Percentiles rank a stretch among this genome's conserved stretches.
Evolutionary conservation across 2,329 filamentous ascomycete species (phyloP).

Genomic region (Rhynchosporium agropyri): DNA sequence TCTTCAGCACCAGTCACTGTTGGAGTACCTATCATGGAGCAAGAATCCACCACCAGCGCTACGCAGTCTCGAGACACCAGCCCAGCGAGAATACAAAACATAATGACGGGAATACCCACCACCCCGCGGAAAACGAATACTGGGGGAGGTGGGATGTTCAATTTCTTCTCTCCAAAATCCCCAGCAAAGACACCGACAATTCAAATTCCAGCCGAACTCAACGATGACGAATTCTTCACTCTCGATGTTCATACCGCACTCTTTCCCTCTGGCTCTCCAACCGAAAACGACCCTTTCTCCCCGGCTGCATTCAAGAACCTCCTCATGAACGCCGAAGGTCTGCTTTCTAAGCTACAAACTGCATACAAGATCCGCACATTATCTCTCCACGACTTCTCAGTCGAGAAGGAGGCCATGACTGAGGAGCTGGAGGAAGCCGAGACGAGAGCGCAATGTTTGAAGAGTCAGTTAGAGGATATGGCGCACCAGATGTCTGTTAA

Average conservation of each 20-base stretch:
- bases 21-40: slow-evolving; percentile 31
- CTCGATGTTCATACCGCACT: slow-evolving; percentile 59
- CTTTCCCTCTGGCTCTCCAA: slow-evolving; percentile 50
- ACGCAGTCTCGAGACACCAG: slow-evolving; percentile 21
- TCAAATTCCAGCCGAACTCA: slow-evolving; percentile 33
- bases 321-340: slow-evolving; percentile 57
- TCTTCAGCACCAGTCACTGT: slow-evolving; percentile 34
- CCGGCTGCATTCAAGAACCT: slow-evolving; percentile 63
- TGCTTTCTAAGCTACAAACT: slow-evolving; percentile 58
- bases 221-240: slow-evolving; percentile 56
- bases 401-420: slow-evolving; percentile 55
- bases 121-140: slow-evolving; percentile 24
- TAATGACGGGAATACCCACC: slow-evolving; percentile 26
- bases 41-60: slow-evolving; percentile 20
- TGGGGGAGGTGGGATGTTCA: slow-evolving; percentile 15
- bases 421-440: slow-evolving; percentile 61
- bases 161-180: slow-evolving; percentile 37
- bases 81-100: slow-evolving; percentile 30
- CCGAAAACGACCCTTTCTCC: slow-evolving; percentile 55
- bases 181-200: slow-evolving; percentile 30
- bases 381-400: slow-evolving; percentile 53
- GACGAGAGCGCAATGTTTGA: slow-evolving; percentile 55
- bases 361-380: slow-evolving; percentile 59
- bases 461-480: slow-evolving; percentile 63
- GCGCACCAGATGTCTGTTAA: slow-evolving; percentile 56